Base-by-base conservation (phyloP, 2,329 filamentous ascomycete genomes). In the Fusarium dlaminii region DNA sequence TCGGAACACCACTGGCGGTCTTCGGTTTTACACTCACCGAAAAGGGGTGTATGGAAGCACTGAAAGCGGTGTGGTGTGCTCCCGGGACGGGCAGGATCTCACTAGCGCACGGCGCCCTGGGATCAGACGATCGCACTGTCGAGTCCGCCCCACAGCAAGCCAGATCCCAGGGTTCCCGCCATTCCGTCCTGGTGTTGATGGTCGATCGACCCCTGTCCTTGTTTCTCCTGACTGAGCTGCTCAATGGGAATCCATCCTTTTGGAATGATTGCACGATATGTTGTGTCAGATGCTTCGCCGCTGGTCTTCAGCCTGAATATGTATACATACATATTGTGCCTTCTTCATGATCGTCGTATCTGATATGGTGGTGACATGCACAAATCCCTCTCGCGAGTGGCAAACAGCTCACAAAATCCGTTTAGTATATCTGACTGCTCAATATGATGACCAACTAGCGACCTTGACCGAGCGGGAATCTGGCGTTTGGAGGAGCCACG, bases 11-110 rank as follows among this genome's bases (percentile, higher is more conserved):
- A 24, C 60, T 43, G 61, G 51, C 45, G 52, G 48, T 55, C 59
- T 48, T 46, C 54, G 42, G 52, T 43, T 40, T 54, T 51, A 52
- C 45, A 24, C 24, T 27, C 49, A 51, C 27, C 40, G 34, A 51
- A 49, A 48, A 62, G 72, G 72, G 65, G 76, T 58, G 72, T 77
- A 48, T 64, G 40, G 39, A 61, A 39, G 57, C 36, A 46, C 64
- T 66, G 27, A 69, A 70, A 72, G 73, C 64, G 66, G 72, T 68
- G 69, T 77, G 75, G 75, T 78, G 73, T 75, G 76, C 71, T 70
- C 66, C 72, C 77, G 77, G 77, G 77, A 78, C 77, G 77, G 77
- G 75, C 77, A 78, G 77, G 75, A 78, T 78, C 77, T 78, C 57
- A 70, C 72, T 78, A 78, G 77, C 55, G 76, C 58, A 68, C 63